phyloP scores from a whole-genome alignment of 441 rosid genomes.

The Metrosideros polymorpha region DNA sequence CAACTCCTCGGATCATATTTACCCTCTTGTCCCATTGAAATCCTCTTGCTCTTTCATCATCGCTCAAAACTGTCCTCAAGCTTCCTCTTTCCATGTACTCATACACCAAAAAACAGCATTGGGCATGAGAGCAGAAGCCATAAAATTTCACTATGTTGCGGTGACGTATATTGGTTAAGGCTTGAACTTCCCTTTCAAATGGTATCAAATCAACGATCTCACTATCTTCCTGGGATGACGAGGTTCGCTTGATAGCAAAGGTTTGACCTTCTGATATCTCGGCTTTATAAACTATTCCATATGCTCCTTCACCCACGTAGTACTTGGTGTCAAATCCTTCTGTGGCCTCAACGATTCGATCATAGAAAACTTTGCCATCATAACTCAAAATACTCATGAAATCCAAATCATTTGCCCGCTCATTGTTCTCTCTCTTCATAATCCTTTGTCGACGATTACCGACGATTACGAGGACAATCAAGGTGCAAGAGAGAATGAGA shows the following conservation, averaged over 20 bases:
- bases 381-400: background rate
- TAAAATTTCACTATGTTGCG: background rate
- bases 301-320: background rate
- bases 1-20: background rate
- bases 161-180: background rate
- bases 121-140: background rate
- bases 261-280: background rate
- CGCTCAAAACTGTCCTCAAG: background rate
- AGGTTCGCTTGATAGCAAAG: background rate
- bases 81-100: background rate
- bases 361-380: background rate
- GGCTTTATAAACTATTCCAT: background rate
- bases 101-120: background rate
- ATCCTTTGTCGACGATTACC: background rate
- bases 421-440: background rate
- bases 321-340: background rate
- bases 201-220: background rate
- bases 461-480: background rate
- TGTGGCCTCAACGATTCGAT: background rate
- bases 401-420: background rate
- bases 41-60: background rate
- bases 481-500: background rate
- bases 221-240: background rate
- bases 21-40: background rate
- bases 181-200: background rate